These are phyloP conservation scores for Flaveria linearis DNA, from an alignment of 129 eudicot genomes.

Conservation along the genomic window DNA sequence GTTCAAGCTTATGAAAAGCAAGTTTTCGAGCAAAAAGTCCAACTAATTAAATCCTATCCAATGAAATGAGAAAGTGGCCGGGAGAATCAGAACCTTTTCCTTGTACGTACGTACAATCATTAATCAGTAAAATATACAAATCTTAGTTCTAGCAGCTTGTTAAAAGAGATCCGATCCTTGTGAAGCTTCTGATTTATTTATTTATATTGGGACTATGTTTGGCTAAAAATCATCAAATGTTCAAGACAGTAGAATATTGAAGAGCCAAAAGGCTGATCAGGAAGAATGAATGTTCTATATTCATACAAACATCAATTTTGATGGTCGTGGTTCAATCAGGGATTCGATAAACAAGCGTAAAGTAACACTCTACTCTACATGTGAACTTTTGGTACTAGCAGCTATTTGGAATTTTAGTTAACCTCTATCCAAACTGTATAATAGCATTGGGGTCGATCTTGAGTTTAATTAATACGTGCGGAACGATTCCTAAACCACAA, in stretches of 20 bases:
- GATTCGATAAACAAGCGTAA: slow-evolving; percentile 24
- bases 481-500: neutral
- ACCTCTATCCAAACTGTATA: neutral
- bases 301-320: slow-evolving; percentile 13
- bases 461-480: neutral
- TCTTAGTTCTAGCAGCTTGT: slow-evolving; percentile 7
- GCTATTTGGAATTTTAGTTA: neutral
- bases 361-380: slow-evolving; percentile 20
- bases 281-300: slow-evolving; percentile 20
- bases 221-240: slow-evolving; percentile 29
- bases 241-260: slow-evolving; percentile 28
- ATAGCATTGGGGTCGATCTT: neutral
- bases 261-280: slow-evolving; percentile 17
- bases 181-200: too few relatives aligned
- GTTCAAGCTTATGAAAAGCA: slow-evolving; percentile 27
- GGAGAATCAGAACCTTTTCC: slow-evolving; percentile 26
- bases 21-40: slow-evolving; percentile 28
- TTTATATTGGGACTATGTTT: neutral
- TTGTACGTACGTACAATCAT: neutral
- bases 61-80: slow-evolving; percentile 30
- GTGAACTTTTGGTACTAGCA: neutral
- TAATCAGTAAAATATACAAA: slow-evolving; percentile 16
- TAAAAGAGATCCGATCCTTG: too few relatives aligned
- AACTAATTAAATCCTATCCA: slow-evolving; percentile 25
- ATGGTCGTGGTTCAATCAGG: slow-evolving; percentile 29